Conservation (phyloP, 495 filamentous ascomycete genomes). For the Symbiotaphrina buchneri region DNA sequence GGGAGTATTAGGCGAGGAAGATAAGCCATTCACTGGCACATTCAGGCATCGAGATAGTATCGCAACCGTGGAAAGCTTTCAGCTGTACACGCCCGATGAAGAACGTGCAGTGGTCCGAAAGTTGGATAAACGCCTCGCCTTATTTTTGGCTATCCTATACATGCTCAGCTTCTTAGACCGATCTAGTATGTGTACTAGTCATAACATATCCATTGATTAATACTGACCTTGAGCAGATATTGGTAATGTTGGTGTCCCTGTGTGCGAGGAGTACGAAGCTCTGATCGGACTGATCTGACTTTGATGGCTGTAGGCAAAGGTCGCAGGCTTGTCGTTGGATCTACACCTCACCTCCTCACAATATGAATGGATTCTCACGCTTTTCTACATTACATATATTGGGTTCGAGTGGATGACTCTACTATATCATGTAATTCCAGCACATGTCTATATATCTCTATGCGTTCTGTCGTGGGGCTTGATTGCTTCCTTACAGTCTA, state of each 20-base stretch:
- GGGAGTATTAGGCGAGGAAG: too few species aligned
- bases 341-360: conserved; percentile 22
- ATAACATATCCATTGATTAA: too few species aligned
- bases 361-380: conserved; percentile 55
- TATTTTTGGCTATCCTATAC: conserved; percentile 64
- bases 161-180: conserved; percentile 69
- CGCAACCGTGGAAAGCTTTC: conserved; percentile 17
- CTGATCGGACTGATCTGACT: too few species aligned
- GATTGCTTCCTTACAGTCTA: conserved; percentile 1
- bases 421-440: conserved; percentile 49
- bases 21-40: too few species aligned
- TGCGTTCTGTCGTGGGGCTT: conserved; percentile 15
- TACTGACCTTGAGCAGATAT: too few species aligned
- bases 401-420: conserved; percentile 46
- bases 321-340: conserved; percentile 32
- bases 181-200: too few species aligned
- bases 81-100: conserved; percentile 53
- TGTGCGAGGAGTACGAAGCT: conserved; percentile 14
- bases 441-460: conserved; percentile 26
- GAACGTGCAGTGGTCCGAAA: conserved; percentile 47
- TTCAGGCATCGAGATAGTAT: neutral
- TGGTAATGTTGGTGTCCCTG: conserved; percentile 28
- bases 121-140: conserved; percentile 52
- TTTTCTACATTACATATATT: conserved; percentile 53
- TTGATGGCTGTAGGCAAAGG: conserved; percentile 13